Conservation (phyloP, 2,329 filamentous ascomycete genomes). For the Apiospora rasikravindrae region DNA sequence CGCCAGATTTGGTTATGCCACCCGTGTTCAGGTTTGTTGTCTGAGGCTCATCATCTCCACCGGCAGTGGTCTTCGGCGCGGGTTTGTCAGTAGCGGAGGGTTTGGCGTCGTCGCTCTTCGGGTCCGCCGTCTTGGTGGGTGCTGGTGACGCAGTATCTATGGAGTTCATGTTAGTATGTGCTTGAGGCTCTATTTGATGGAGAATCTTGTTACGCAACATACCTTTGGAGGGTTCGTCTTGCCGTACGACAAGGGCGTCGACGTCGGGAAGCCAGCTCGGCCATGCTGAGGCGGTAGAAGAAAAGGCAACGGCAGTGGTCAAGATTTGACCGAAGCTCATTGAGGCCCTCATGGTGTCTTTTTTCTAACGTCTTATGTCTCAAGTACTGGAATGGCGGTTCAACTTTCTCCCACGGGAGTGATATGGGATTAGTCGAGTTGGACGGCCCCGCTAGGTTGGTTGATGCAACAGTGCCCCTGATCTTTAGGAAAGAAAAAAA, state of each 20-base stretch:
- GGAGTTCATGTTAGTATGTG: neutral
- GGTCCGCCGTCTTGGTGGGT: constrained; percentile 21
- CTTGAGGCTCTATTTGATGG: neutral
- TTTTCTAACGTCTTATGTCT: constrained; percentile 42
- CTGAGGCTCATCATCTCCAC: constrained; percentile 30
- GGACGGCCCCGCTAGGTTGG: neutral
- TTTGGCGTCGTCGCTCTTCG: constrained; percentile 29
- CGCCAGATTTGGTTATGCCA: constrained; percentile 34
- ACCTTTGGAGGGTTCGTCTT: constrained; percentile 38
- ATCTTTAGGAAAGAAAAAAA: neutral
- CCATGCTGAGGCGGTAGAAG: constrained; percentile 60
- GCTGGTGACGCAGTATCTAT: constrained; percentile 23
- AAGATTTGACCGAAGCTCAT: constrained; percentile 52
- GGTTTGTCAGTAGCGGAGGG: constrained; percentile 27
- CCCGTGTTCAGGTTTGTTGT: constrained; percentile 50
- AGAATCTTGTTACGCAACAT: neutral
- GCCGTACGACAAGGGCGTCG: constrained; percentile 58
- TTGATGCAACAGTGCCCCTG: constrained; percentile 1
- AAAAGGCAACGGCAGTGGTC: constrained; percentile 57
- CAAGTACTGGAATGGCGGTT: constrained; percentile 32
- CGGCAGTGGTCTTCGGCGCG: constrained; percentile 21
- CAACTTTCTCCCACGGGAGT: constrained; percentile 23
- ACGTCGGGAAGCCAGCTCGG: constrained; percentile 59
- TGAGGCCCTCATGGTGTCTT: constrained; percentile 54
- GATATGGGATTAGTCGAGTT: neutral